Conservation (phyloP, 176 grass and related monocot species). For the Oryza nivara region DNA sequence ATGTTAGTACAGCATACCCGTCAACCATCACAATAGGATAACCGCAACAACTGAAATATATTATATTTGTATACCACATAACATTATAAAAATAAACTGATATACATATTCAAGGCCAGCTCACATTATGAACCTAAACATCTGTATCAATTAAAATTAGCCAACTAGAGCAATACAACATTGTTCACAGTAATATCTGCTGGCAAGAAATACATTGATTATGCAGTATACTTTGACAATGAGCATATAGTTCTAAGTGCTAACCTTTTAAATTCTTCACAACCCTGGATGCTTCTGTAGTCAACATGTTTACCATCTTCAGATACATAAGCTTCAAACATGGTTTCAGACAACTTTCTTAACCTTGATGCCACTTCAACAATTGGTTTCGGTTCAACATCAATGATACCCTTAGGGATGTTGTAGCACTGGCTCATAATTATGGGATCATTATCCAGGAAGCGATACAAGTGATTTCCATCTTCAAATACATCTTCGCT, state of each 20-base stretch:
- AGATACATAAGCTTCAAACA: constrained; percentile 92
- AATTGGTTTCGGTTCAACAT: constrained; percentile 81
- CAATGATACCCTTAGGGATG: constrained; percentile 75
- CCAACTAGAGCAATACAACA: constrained; percentile 20
- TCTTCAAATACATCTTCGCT: constrained; percentile 95
- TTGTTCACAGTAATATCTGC: background rate
- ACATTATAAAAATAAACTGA: background rate
- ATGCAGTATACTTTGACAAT: constrained; percentile 23
- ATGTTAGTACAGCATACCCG: constrained; percentile 19
- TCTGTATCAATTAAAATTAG: constrained; percentile 30
- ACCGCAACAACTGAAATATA: background rate
- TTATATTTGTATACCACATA: constrained; percentile 7
- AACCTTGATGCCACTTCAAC: constrained; percentile 76
- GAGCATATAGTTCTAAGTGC: constrained; percentile 21
- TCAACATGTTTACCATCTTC: constrained; percentile 83
- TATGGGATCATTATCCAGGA: constrained; percentile 86
- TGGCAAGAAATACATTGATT: constrained; percentile 3
- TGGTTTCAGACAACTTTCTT: constrained; percentile 68
- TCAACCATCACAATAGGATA: constrained; percentile 6
- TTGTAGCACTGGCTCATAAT: constrained; percentile 90
- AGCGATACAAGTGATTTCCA: constrained; percentile 87
- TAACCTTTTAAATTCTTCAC: constrained; percentile 95
- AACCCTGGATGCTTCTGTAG: constrained; percentile 78
- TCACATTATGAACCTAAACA: constrained; percentile 21
- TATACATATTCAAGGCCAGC: constrained; percentile 17